A percentile compares a stretch with the other conserved stretches of the same genome.
Conservation (phyloP, 2,329 filamentous ascomycete species). For the Oidium heveae region DNA sequence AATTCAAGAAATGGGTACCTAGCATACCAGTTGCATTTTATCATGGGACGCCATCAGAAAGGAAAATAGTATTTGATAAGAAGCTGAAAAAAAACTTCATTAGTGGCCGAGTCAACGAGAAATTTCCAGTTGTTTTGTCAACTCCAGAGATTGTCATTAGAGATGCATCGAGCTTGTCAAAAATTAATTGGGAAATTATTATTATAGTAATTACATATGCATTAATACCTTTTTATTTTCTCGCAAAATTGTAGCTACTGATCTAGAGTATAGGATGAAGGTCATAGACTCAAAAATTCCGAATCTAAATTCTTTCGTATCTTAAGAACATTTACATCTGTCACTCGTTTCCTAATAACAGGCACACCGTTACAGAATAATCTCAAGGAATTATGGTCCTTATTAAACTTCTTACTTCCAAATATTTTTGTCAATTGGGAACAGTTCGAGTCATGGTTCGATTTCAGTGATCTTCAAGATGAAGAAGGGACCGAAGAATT, state of each 20-base stretch:
- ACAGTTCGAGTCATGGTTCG: slow-evolving; percentile 88
- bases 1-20: slow-evolving; percentile 78
- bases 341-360: slow-evolving; percentile 76
- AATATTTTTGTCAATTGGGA: slow-evolving; percentile 85
- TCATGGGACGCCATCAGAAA: slow-evolving; percentile 57
- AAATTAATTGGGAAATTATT: slow-evolving; percentile 90
- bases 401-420: slow-evolving; percentile 79
- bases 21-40: slow-evolving; percentile 74
- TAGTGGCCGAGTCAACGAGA: slow-evolving; percentile 27
- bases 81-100: slow-evolving; percentile 44
- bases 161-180: slow-evolving; percentile 56
- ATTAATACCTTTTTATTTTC: neutral
- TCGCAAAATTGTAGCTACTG: slow-evolving; percentile 1
- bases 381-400: slow-evolving; percentile 76
- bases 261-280: slow-evolving; percentile 42
- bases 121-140: slow-evolving; percentile 81
- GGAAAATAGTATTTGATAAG: slow-evolving; percentile 51
- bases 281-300: slow-evolving; percentile 90
- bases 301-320: slow-evolving; percentile 81
- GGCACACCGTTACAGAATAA: slow-evolving; percentile 94
- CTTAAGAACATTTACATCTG: slow-evolving; percentile 66
- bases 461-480: slow-evolving; percentile 79
- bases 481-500: slow-evolving; percentile 57
- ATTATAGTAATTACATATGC: slow-evolving; percentile 40
- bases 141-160: slow-evolving; percentile 92